Evolutionary conservation across 441 rosid species (phyloP), one percentile per base, ranked within the genome.

Genomic region (Viola pubescens): DNA sequence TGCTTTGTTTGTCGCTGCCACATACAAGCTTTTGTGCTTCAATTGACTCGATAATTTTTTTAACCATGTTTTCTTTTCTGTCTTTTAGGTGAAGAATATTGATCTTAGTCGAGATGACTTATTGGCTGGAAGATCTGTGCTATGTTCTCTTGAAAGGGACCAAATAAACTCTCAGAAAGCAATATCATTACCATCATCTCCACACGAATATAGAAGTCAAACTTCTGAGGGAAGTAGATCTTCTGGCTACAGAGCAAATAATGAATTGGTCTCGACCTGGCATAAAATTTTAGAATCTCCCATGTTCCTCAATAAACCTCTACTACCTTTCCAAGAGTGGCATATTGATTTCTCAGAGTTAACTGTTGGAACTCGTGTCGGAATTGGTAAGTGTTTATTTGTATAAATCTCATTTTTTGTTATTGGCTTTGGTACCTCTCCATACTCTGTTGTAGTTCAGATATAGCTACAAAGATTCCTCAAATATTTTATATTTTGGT

Each of bases 351-450:
- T 83, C 76, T 86, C 96, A 8, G 99, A 95, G 67, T 59, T 95
- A 71, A 83, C 87, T 0, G 95, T 95, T 64, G 95, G 96, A 53
- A 86, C 91, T 70, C 98, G 99, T 60, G 99, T 95, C 66, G 99
- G 99, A 48, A 95, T 91, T 57, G 99, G 98, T 95, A 81, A 82
- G 79, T 60, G 26, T 37, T 9, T 41, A 12, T 39, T 52, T 26
- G 34, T 26, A 26, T 26, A 2, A 26, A 26, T 26, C 34, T 12
- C 53, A 6, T 4, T 39, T 37, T 39, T 1, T 39, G 2, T 4
- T 26, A 2, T 37, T 57, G 4, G 11, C 8, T 10, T 69, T 59
- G 38, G 9, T 49, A 52, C 3, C 12, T 39, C 1, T 34, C 4
- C 13, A 46, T 44, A 42, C 51, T 34, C 16, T 12, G 45, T 52